Evolutionary conservation across 495 filamentous ascomycete species (phyloP).

Genomic region (Penicillium flavigenum): DNA sequence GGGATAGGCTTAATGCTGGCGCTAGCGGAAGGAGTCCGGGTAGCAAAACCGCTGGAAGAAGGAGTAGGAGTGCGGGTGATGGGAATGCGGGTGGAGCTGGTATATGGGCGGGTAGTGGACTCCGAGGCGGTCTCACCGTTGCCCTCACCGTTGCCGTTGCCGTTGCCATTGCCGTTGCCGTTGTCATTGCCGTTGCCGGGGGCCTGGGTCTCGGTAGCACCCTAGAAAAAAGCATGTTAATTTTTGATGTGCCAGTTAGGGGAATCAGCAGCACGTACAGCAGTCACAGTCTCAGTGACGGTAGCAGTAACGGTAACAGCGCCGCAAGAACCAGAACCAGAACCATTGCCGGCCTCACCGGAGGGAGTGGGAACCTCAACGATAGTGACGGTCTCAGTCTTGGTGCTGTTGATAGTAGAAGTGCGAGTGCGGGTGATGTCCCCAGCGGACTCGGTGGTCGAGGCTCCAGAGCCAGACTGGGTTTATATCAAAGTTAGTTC

Average conservation of each 20-base stretch:
- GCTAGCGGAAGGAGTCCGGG: slow-evolving; percentile 37
- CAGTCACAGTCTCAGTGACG: slow-evolving; percentile 30
- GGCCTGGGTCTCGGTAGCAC: slow-evolving; percentile 13
- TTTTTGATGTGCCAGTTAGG: not conserved
- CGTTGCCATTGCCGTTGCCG: slow-evolving; percentile 1
- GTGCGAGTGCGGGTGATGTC: slow-evolving; percentile 20
- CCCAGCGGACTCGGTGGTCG: slow-evolving; percentile 6
- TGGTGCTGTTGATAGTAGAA: slow-evolving; percentile 28
- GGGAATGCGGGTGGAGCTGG: slow-evolving; percentile 34
- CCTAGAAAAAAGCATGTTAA: slow-evolving; percentile 13
- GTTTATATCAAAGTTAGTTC: slow-evolving; percentile 21
- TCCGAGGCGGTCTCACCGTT: slow-evolving; percentile 21
- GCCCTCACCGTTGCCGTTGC: slow-evolving; percentile 12
- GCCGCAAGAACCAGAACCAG: slow-evolving; percentile 23
- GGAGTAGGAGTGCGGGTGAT: slow-evolving; percentile 11
- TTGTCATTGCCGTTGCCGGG: slow-evolving; percentile 12
- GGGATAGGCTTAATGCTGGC: slow-evolving; percentile 25
- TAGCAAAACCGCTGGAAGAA: slow-evolving; percentile 32
- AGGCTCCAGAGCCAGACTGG: slow-evolving; percentile 7
- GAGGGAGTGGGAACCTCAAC: slow-evolving; percentile 25
- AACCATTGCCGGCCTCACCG: slow-evolving; percentile 11
- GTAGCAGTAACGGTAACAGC: slow-evolving; percentile 30
- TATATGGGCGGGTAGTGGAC: slow-evolving; percentile 28
- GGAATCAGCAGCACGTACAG: slow-evolving; percentile 18
- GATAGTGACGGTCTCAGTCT: slow-evolving; percentile 34